These are phyloP conservation scores for Leccinum obscurum DNA, from an alignment of 768 basidiomycete species.

Conservation along the genomic window DNA sequence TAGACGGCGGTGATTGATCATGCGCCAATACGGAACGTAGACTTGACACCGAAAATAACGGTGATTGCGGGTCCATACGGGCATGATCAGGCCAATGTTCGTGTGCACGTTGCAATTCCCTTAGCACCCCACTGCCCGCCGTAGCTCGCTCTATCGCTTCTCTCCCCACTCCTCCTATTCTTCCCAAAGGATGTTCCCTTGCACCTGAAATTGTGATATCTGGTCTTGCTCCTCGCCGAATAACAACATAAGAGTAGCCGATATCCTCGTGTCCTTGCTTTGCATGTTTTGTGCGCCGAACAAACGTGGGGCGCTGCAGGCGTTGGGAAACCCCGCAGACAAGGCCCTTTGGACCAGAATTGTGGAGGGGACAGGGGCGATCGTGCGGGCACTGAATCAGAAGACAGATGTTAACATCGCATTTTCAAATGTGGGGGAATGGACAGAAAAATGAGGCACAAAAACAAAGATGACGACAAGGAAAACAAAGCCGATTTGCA, in stretches of 20 bases:
- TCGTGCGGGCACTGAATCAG: constrained; percentile 85
- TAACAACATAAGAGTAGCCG: constrained; percentile 87
- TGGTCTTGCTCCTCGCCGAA: constrained; percentile 79
- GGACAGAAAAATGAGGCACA: constrained; percentile 2
- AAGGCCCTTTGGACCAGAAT: constrained; percentile 50
- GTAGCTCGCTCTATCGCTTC: constrained; percentile 31
- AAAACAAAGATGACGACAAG: neutral
- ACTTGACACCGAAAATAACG: constrained; percentile 19
- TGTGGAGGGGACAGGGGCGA: constrained; percentile 72
- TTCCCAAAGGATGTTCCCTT: constrained; percentile 19
- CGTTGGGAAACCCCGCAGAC: constrained; percentile 87
- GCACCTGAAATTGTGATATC: constrained; percentile 10
- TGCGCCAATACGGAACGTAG: constrained; percentile 9
- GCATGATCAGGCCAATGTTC: constrained; percentile 20
- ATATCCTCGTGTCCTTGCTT: constrained; percentile 83
- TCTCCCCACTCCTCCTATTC: constrained; percentile 32
- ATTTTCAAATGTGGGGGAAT: constrained; percentile 22
- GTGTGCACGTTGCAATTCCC: constrained; percentile 27
- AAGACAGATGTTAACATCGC: constrained; percentile 1
- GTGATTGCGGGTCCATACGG: constrained; percentile 28
- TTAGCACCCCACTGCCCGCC: constrained; percentile 17
- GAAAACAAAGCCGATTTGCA: neutral
- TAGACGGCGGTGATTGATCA: constrained; percentile 16
- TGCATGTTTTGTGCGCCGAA: constrained; percentile 86
- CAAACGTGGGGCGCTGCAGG: constrained; percentile 81